Conservation (phyloP, 1,284 basidiomycete genomes). For the Jaminaea rosea region DNA sequence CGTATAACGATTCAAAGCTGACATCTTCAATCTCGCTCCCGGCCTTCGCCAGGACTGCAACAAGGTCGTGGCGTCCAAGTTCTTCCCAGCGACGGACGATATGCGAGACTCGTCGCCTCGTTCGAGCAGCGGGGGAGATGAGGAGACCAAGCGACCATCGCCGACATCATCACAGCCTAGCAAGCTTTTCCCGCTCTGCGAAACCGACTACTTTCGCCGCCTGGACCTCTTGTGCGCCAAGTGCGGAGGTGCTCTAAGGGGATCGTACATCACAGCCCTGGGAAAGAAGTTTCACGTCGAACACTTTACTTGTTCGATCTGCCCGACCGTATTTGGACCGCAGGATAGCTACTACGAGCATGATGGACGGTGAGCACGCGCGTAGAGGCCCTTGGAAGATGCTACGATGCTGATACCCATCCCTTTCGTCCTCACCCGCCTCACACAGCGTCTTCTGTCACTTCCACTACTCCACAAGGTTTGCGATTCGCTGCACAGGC, state of each 20-base stretch:
- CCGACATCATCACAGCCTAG: not conserved
- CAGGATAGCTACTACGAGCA: conserved; percentile 99
- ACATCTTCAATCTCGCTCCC: not conserved
- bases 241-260: conserved; percentile 83
- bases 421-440: too few relatives aligned
- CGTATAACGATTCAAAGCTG: not conserved
- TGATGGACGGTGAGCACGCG: too few relatives aligned
- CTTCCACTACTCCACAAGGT: conserved; percentile 91
- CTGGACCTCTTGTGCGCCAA: conserved; percentile 94
- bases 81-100: conserved; percentile 64
- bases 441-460: conserved; percentile 67
- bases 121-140: conserved; percentile 30
- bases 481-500: conserved; percentile 95
- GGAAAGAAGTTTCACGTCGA: conserved; percentile 99
- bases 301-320: conserved; percentile 97
- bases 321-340: conserved; percentile 88
- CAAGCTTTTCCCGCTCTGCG: conserved; percentile 55
- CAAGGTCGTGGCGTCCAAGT: conserved; percentile 91
- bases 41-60: conserved; percentile 73
- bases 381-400: too few relatives aligned
- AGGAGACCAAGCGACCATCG: not conserved
- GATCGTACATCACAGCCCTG: conserved; percentile 98
- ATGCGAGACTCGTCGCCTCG: conserved; percentile 66
- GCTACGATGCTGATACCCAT: too few relatives aligned
- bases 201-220: conserved; percentile 92